These are phyloP conservation scores for Podospora pseudopauciseta DNA, from an alignment of 495 filamentous ascomycete species.

Conservation along the genomic window DNA sequence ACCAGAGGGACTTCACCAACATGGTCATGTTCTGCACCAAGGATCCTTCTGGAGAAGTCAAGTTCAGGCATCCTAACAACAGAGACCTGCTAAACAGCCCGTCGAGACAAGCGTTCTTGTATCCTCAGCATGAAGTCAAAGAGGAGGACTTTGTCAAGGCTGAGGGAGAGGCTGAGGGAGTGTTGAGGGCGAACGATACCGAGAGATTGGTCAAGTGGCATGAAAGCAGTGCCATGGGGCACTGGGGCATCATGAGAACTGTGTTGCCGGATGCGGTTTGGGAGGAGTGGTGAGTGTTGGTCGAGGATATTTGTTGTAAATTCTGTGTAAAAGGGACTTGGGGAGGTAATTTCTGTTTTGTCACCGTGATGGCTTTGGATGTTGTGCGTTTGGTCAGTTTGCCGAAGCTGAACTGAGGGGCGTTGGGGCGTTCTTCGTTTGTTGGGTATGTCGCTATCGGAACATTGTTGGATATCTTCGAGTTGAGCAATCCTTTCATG, in stretches of 20 bases:
- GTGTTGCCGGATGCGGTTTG: slow-evolving; percentile 77
- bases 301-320: neutral
- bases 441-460: neutral
- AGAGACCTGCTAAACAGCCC: slow-evolving; percentile 70
- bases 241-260: slow-evolving; percentile 88
- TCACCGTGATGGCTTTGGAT: neutral
- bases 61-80: slow-evolving; percentile 63
- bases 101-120: slow-evolving; percentile 62
- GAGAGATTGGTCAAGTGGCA: slow-evolving; percentile 64
- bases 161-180: slow-evolving; percentile 33
- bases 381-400: neutral
- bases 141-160: slow-evolving; percentile 40
- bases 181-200: slow-evolving; percentile 56
- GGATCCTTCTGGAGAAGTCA: slow-evolving; percentile 36
- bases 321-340: neutral
- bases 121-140: slow-evolving; percentile 71
- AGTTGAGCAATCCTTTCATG: neutral
- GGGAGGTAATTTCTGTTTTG: neutral
- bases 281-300: slow-evolving; percentile 70
- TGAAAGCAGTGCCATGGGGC: slow-evolving; percentile 67
- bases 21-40: slow-evolving; percentile 77
- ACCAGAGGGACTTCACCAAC: slow-evolving; percentile 75
- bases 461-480: neutral
- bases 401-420: neutral
- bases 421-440: neutral